Evolutionary conservation across 257 asterid genomes (phyloP).

Genomic region (Penstemon newberryi): DNA sequence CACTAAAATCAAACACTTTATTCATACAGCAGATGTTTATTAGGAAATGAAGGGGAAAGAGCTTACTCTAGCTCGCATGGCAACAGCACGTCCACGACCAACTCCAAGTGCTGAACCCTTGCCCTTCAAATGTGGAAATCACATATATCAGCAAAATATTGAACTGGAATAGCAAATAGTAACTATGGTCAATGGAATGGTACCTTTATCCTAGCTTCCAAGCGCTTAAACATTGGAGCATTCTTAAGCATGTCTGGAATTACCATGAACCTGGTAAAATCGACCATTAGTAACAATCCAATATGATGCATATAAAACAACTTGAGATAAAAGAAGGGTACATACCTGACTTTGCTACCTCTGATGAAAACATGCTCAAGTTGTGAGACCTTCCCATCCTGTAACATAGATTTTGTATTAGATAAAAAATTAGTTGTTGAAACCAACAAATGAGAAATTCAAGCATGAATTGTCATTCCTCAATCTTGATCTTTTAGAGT

Average conservation of each 20-base stretch:
- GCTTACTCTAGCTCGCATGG: slow-evolving; percentile 94
- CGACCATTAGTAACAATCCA: slow-evolving; percentile 6
- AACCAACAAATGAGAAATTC: slow-evolving; percentile 1
- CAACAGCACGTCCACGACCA: slow-evolving; percentile 98
- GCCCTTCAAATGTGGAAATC: slow-evolving; percentile 56
- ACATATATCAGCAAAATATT: slow-evolving; percentile 28
- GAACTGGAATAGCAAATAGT: background rate
- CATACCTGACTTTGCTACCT: slow-evolving; percentile 95
- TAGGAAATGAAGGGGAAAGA: background rate
- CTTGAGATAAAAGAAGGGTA: background rate
- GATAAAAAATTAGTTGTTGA: background rate
- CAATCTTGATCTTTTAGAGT: background rate
- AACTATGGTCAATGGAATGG: slow-evolving; percentile 9
- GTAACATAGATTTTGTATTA: slow-evolving; percentile 23
- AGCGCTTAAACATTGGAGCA: slow-evolving; percentile 97
- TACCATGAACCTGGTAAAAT: slow-evolving; percentile 82
- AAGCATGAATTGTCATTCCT: background rate
- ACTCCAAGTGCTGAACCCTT: slow-evolving; percentile 92
- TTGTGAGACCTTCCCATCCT: slow-evolving; percentile 94
- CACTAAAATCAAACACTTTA: background rate
- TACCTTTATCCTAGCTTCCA: slow-evolving; percentile 97
- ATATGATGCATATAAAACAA: too few relatives aligned
- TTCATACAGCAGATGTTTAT: slow-evolving; percentile 4
- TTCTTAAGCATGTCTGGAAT: slow-evolving; percentile 98
- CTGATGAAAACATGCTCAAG: slow-evolving; percentile 97